Evolutionary conservation across 2,329 filamentous ascomycete species (phyloP), one percentile per base, ranked within the genome.

Genomic region (Claviceps pazoutovae): DNA sequence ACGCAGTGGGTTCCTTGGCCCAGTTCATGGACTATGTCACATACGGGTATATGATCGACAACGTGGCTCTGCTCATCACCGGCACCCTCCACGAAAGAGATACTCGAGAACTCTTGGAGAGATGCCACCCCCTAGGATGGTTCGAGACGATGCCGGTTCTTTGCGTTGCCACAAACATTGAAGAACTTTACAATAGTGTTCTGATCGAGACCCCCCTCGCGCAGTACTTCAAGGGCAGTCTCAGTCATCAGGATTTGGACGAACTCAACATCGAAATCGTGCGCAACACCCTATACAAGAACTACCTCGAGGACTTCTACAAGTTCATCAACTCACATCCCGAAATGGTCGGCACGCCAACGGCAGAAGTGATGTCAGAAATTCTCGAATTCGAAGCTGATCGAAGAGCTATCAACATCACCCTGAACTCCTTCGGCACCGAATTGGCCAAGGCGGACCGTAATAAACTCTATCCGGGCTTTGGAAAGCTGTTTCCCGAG

Each of bases 1-100:
- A 98, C 65, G 87, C 91, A 30, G 88, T 88, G 2, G 93, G 93
- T 16, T 88, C 89, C 1, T 81, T 96, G 39, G 84, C 90, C 56
- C 89, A 88, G 66, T 98, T 98, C 69, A 89, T 98, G 80, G 89
- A 97, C 69, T 98, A 95, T 70, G 75, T 98, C 55, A 98, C 93
- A 1, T 98, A 98, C 68, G 91, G 90, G 56, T 98, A 98, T 76
- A 98, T 98, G 93, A 98, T 98, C 70, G 93, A 98, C 72, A 98
- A 98, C 63, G 89, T 98, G 50, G 93, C 94, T 41, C 83, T 98
- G 42, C 82, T 98, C 63, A 98, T 98, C 69, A 98, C 93, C 21
- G 93, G 93, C 56, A 98, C 93, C 13, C 79, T 98, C 34, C 93
- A 98, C 71, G 94, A 98, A 72, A 82, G 93, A 66, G 93, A 98